Evolutionary conservation across 495 filamentous ascomycete genomes (phyloP).

Genomic region (Neurospora intermedia): DNA sequence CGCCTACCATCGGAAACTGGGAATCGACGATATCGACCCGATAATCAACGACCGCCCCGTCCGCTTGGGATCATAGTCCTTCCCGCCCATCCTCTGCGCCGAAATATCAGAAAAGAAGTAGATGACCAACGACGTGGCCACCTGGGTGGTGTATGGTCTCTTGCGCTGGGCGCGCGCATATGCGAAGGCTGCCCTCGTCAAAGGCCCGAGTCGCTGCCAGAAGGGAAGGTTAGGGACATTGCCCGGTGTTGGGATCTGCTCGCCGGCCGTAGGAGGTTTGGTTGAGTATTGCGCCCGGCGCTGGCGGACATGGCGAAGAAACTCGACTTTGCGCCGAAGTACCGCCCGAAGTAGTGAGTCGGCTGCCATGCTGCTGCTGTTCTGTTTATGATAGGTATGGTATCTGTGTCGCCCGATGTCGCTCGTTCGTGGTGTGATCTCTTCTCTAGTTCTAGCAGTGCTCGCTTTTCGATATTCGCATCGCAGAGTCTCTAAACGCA

Average conservation of each 20-base stretch:
- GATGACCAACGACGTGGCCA: constrained; percentile 62
- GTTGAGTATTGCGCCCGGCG: constrained; percentile 14
- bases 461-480: neutral
- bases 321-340: constrained; percentile 15
- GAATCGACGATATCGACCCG: constrained; percentile 60
- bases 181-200: constrained; percentile 52
- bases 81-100: constrained; percentile 54
- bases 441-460: neutral
- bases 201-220: constrained; percentile 44
- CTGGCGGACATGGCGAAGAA: constrained; percentile 10
- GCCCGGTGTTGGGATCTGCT: constrained; percentile 32
- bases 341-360: constrained; percentile 7
- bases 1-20: constrained; percentile 65
- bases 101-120: constrained; percentile 72
- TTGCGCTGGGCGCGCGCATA: constrained; percentile 61
- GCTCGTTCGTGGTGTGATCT: neutral
- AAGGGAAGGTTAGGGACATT: constrained; percentile 35
- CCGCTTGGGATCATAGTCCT: constrained; percentile 57
- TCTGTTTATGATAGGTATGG: neutral
- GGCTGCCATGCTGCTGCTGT: constrained; percentile 11
- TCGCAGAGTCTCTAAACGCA: neutral
- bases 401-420: neutral
- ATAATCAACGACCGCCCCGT: constrained; percentile 64
- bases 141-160: constrained; percentile 67
- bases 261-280: constrained; percentile 11